phyloP scores from a whole-genome alignment of 2,329 filamentous ascomycete species.

The Diplodia intermedia region DNA sequence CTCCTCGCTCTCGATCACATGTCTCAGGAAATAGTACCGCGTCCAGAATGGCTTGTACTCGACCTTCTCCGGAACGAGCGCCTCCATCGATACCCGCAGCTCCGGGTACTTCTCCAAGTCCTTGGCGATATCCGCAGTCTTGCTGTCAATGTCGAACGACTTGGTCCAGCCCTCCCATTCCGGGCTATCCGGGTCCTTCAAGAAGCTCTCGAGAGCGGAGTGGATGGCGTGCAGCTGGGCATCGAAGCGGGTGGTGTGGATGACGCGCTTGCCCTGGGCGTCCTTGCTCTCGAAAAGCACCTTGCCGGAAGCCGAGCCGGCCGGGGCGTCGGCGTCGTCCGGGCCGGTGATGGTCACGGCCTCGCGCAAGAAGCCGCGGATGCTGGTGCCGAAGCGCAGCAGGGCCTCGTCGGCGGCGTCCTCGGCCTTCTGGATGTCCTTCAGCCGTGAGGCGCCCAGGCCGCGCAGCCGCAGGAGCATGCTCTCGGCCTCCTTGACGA shows the following conservation, averaged over 20 bases:
- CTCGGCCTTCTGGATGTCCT: constrained; percentile 89
- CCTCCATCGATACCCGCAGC: constrained; percentile 88
- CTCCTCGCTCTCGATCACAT: constrained; percentile 93
- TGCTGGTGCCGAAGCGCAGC: constrained; percentile 86
- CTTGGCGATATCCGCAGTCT: constrained; percentile 80
- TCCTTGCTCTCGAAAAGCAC: constrained; percentile 95
- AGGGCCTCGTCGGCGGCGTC: constrained; percentile 96
- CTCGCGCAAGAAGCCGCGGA: constrained; percentile 87
- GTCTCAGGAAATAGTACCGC: constrained; percentile 92
- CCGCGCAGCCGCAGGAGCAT: constrained; percentile 77
- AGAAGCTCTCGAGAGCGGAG: constrained; percentile 78
- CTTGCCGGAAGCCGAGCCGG: constrained; percentile 56
- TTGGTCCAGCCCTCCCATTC: constrained; percentile 78
- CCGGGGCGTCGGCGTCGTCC: constrained; percentile 50
- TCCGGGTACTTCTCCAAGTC: constrained; percentile 89
- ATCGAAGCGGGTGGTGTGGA: constrained; percentile 92
- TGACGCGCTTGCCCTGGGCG: constrained; percentile 85
- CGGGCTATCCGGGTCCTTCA: constrained; percentile 76
- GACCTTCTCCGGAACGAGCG: constrained; percentile 90
- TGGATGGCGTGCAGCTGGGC: constrained; percentile 96
- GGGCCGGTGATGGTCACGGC: constrained; percentile 88
- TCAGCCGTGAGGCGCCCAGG: constrained; percentile 82
- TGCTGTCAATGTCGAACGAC: constrained; percentile 79
- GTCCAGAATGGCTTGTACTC: constrained; percentile 91
- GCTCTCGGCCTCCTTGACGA: constrained; percentile 63